phyloP scores from a whole-genome alignment of 495 filamentous ascomycete genomes.

The Aspergillus indologenus region DNA sequence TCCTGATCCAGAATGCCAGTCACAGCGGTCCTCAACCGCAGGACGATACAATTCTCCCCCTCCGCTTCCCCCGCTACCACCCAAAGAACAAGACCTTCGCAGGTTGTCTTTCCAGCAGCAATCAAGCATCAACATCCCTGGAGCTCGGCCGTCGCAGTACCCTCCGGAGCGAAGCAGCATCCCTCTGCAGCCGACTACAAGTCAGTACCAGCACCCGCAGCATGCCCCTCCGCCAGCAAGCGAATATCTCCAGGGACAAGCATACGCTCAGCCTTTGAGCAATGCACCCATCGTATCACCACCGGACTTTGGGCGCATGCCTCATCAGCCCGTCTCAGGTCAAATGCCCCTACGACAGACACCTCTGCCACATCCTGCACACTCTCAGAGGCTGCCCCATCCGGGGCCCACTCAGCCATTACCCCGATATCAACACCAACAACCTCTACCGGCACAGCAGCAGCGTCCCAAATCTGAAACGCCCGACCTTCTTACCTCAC shows the following conservation, averaged over 20 bases:
- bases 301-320: constrained; percentile 8
- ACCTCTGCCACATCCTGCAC: constrained; percentile 12
- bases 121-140: constrained; percentile 10
- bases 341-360: constrained; percentile 24
- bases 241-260: constrained; percentile 13
- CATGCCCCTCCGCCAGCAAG: constrained; percentile 17
- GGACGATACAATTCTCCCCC: constrained; percentile 35
- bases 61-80: constrained; percentile 40
- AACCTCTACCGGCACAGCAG: constrained; percentile 19
- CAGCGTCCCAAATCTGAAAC: constrained; percentile 47
- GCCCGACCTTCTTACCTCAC: constrained; percentile 68
- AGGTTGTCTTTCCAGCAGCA: constrained; percentile 15
- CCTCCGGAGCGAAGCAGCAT: constrained; percentile 11
- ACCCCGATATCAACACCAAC: constrained; percentile 10
- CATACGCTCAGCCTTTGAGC: constrained; percentile 17
- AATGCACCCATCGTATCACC: constrained; percentile 11
- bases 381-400: constrained; percentile 18
- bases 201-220: constrained; percentile 15
- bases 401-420: constrained; percentile 11
- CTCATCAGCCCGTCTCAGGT: constrained; percentile 12
- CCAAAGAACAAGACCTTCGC: constrained; percentile 32
- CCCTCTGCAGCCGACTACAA: not conserved
- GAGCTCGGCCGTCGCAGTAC: constrained; percentile 18
- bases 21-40: constrained; percentile 19
- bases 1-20: constrained; percentile 13